phyloP scores from a whole-genome alignment of 2,329 filamentous ascomycete species.

The Magnaporthiopsis incrustans region DNA sequence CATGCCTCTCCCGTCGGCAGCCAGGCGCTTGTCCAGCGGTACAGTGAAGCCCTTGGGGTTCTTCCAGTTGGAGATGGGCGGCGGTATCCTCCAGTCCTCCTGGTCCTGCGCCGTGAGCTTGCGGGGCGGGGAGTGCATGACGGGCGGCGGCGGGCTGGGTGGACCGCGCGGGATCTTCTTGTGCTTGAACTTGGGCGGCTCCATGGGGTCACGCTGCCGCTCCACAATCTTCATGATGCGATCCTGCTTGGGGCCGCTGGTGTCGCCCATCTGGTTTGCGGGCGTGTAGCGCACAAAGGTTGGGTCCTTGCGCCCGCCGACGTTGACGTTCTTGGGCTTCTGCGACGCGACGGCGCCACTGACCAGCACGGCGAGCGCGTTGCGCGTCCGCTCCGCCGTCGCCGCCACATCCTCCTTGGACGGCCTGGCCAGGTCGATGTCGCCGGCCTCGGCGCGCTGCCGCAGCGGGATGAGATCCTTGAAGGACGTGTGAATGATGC shows the following conservation, averaged over 20 bases:
- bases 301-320: conserved; percentile 70
- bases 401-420: conserved; percentile 76
- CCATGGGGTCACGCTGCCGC: conserved; percentile 87
- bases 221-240: conserved; percentile 98
- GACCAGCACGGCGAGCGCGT: conserved; percentile 74
- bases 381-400: conserved; percentile 81
- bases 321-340: conserved; percentile 90
- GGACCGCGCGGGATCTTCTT: conserved; percentile 95
- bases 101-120: conserved; percentile 96
- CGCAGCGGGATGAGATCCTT: conserved; percentile 93
- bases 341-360: conserved; percentile 82
- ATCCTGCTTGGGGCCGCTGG: conserved; percentile 72
- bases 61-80: conserved; percentile 97
- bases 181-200: conserved; percentile 97
- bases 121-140: conserved; percentile 89
- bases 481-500: conserved; percentile 90
- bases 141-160: conserved; percentile 82
- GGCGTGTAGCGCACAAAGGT: conserved; percentile 96
- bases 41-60: conserved; percentile 98
- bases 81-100: conserved; percentile 84
- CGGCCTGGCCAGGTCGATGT: conserved; percentile 79
- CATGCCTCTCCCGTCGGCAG: conserved; percentile 82
- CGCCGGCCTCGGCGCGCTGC: conserved; percentile 86
- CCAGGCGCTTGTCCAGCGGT: conserved; percentile 87
- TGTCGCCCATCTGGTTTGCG: conserved; percentile 89